Percentiles rank a stretch among this genome's conserved stretches.
phyloP scores from a whole-genome alignment of 805 yeast species.

The Wilhelminamyces savonicus region DNA sequence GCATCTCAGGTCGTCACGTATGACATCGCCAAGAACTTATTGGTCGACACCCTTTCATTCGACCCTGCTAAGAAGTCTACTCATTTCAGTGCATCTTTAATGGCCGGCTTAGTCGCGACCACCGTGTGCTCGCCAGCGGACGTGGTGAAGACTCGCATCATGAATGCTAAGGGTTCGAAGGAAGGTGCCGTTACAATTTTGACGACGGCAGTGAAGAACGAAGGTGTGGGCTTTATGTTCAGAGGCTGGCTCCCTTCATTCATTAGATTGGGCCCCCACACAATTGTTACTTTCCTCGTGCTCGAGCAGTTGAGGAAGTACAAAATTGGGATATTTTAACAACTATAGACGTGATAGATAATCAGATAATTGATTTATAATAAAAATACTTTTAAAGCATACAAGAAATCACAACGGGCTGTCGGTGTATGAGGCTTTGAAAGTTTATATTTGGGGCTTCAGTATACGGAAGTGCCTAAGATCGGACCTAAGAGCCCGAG shows the following conservation, averaged over 20 bases:
- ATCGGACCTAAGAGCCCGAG: no score
- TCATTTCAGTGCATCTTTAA: constrained; percentile 70
- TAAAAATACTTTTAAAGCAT: no score
- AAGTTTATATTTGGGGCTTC: no score
- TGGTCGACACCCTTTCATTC: constrained; percentile 45
- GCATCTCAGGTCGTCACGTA: constrained; percentile 88
- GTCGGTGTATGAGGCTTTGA: no score
- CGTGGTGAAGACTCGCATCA: constrained; percentile 81
- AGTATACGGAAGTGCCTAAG: no score
- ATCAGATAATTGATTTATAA: no score
- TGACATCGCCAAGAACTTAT: constrained; percentile 60
- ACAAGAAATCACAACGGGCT: no score
- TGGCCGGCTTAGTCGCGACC: constrained; percentile 86
- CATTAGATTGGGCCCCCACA: constrained; percentile 78
- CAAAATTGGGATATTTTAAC: constrained; percentile 39
- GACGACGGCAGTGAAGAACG: constrained; percentile 49
- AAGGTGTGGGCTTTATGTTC: constrained; percentile 77
- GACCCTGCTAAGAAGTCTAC: constrained; percentile 61
- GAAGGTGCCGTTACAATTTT: constrained; percentile 46
- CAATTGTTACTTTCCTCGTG: constrained; percentile 62
- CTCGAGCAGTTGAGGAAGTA: constrained; percentile 58
- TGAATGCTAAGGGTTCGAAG: constrained; percentile 52
- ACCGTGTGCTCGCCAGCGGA: constrained; percentile 92
- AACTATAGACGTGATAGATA: no score
- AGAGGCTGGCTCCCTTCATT: constrained; percentile 91